Conservation (phyloP, 495 filamentous ascomycete genomes). For the Lophiotrema nucula region DNA sequence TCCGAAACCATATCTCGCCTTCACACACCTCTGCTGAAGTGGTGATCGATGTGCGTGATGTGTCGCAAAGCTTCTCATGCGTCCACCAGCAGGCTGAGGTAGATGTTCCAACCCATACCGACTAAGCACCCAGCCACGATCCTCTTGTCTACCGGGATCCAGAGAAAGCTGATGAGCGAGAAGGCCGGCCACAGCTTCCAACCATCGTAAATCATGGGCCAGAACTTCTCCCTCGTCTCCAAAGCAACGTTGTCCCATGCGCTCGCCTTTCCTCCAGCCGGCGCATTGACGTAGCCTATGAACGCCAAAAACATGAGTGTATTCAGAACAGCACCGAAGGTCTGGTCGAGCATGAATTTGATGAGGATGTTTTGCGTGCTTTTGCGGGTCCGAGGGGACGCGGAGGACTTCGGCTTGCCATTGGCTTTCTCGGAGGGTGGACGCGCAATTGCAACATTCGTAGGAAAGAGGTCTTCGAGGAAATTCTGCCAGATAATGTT, state of each 20-base stretch:
- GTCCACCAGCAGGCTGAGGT: slow-evolving; percentile 57
- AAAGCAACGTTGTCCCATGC: background rate
- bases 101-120: slow-evolving; percentile 83
- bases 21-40: too few relatives aligned
- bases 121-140: slow-evolving; percentile 76
- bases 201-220: slow-evolving; percentile 66
- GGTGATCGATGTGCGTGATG: too few relatives aligned
- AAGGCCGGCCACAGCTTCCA: slow-evolving; percentile 85
- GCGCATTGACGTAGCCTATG: slow-evolving; percentile 51
- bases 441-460: slow-evolving; percentile 29
- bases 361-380: slow-evolving; percentile 60
- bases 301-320: slow-evolving; percentile 69
- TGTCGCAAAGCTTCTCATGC: background rate
- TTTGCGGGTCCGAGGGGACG: slow-evolving; percentile 4
- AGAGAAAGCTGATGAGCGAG: slow-evolving; percentile 71
- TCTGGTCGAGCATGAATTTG: slow-evolving; percentile 85
- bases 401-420: slow-evolving; percentile 6
- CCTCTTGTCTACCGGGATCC: slow-evolving; percentile 73
- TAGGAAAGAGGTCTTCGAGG: slow-evolving; percentile 57
- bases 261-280: slow-evolving; percentile 7
- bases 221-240: slow-evolving; percentile 57
- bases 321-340: slow-evolving; percentile 71
- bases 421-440: background rate
- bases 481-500: slow-evolving; percentile 83
- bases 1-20: too few relatives aligned